Evolutionary conservation across 345 rosid species (phyloP).

Genomic region (Populus euphratica): DNA sequence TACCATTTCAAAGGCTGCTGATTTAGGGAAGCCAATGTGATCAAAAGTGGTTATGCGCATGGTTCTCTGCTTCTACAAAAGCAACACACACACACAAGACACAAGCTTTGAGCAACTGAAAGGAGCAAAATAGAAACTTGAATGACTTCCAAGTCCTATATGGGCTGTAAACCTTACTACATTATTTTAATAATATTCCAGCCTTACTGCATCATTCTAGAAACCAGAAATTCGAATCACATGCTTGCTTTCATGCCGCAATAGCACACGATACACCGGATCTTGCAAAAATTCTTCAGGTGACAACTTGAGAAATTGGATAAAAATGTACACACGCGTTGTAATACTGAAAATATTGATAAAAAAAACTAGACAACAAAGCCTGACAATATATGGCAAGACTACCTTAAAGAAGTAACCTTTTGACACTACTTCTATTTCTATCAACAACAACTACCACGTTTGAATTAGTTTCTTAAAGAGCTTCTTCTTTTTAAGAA

Average conservation of each 20-base stretch:
- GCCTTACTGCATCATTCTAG: neutral
- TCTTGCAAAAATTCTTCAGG: constrained; percentile 62
- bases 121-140: neutral
- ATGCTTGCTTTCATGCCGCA: constrained; percentile 48
- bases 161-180: neutral
- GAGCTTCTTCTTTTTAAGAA: neutral
- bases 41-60: neutral
- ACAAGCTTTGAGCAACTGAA: neutral
- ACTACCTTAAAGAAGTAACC: neutral
- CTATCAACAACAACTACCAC: neutral
- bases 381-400: neutral
- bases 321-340: constrained; percentile 52
- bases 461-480: neutral
- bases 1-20: neutral
- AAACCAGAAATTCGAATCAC: constrained; percentile 23
- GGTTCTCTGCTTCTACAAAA: neutral
- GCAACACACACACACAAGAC: neutral
- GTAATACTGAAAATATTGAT: constrained; percentile 40
- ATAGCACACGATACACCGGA: constrained; percentile 62
- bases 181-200: neutral
- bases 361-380: neutral
- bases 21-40: neutral
- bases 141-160: neutral
- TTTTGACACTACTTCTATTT: neutral
- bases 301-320: constrained; percentile 64